Base-by-base conservation (phyloP, 129 eudicot species). In the Flaveria bidentis region DNA sequence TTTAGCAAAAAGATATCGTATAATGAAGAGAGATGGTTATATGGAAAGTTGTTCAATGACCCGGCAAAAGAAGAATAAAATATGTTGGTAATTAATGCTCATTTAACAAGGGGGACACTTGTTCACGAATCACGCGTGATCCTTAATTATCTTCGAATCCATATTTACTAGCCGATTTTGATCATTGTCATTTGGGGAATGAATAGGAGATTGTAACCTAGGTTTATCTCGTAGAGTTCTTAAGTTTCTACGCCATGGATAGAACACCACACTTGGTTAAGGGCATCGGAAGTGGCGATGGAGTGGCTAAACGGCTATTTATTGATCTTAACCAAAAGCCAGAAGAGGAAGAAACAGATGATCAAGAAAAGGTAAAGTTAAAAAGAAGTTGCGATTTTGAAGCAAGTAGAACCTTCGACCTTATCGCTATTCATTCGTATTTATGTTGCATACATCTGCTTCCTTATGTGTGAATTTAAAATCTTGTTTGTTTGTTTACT, bases 291-390 rank as follows among this genome's bases (percentile, higher is more conserved):
- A 81, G 65, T 22, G 83, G 68, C 25, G 47, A 14, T 36, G 82
- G 78, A 63, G 65, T 72, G 81, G 61, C 82, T 20, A 82, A 77
- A 82, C 69, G 63, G 20, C 55, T 78, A 47, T 71, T 71, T 71
- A 20, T 76, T 50, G 85, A 82, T 73, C 53, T 82, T 71, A 82
- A 82, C 71, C 57, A 77, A 82, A 72, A 45, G 56, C 82, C 85
- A 22, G 69, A 70, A 52, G 85, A 81, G 76, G 80, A 72, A 42
- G 78, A 76, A 55, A 77, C 52, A 5, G 42, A 66, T 58, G 63
- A 55, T 82, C 78, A 56, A 71, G 56, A 78, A 46, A 65, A 70
- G 77, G 73, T 71, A 75, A 46, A 20, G 45, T 64, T 28, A 9
- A 22, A 39, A 45, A 28, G 16, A 56, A 53, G 47, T 49, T 12